phyloP scores from a whole-genome alignment of 2,329 filamentous ascomycete genomes.

The Neofusicoccum kwambonambiense region DNA sequence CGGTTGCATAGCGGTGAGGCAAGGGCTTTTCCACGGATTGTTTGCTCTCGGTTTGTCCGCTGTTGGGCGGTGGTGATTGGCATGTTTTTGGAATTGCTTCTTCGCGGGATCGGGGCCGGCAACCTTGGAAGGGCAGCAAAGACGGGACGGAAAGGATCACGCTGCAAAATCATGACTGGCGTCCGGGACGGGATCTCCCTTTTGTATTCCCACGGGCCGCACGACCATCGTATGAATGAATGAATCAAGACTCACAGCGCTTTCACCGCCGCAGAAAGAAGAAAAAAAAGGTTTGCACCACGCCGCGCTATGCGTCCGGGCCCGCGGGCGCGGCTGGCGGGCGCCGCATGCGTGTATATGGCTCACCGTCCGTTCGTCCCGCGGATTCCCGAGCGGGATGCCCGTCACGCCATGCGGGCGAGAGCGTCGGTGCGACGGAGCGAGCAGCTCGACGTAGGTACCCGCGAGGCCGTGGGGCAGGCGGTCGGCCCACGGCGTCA shows the following conservation, averaged over 20 bases:
- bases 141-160: slow-evolving; percentile 9
- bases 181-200: slow-evolving; percentile 13
- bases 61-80: neutral
- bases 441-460: slow-evolving; percentile 6
- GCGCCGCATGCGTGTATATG: neutral
- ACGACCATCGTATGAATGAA: slow-evolving; percentile 10
- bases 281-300: neutral
- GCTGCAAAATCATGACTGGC: slow-evolving; percentile 8
- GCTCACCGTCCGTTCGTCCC: neutral
- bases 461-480: neutral
- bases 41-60: slow-evolving; percentile 2
- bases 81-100: slow-evolving; percentile 12
- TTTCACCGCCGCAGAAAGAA: neutral
- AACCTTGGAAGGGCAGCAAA: neutral
- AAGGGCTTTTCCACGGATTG: slow-evolving; percentile 7
- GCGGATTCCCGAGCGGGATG: slow-evolving; percentile 5
- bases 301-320: neutral
- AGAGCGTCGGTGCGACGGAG: neutral
- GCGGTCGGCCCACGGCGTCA: neutral
- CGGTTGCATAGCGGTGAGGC: slow-evolving; percentile 14
- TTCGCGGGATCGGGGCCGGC: slow-evolving; percentile 12
- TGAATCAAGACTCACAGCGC: slow-evolving; percentile 14
- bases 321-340: neutral
- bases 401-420: slow-evolving; percentile 4
- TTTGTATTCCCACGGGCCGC: slow-evolving; percentile 17